Base-by-base conservation (phyloP, 2,329 filamentous ascomycete genomes). In the Bipolaris gigantea region DNA sequence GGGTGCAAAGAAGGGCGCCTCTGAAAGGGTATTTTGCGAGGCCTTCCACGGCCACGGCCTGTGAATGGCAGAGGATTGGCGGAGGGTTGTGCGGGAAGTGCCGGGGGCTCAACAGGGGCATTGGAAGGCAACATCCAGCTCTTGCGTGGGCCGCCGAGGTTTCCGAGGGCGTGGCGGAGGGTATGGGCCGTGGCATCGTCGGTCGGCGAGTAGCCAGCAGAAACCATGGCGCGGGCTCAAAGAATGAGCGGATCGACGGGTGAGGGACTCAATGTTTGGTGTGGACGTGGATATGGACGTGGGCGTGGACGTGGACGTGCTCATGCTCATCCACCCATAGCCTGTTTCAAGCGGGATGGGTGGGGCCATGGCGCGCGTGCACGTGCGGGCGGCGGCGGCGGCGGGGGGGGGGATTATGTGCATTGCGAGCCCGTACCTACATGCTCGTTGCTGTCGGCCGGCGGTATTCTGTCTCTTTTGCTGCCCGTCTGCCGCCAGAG, bases 91-190 rank as follows among this genome's bases (percentile, higher is more conserved):
- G 54, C 32, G 18, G 47, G 36, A 18, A 48, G 21, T 15, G 44
- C 13, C 21, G 27, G 51, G 16, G 18, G 45, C 11, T 27, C 23
- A 15, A 18, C 16, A n/a, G 48, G 43, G 23, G 25, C 36, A 30
- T 21, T 30, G 4, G 33, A 13, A 23, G 51, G 51, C 50, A 30
- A 13, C 70, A 73, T 73, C 71, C 71, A 74, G 36, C 64, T 60
- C 60, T 70, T 74, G 25, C 62, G 64, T 32, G 50, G 57, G 2
- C 65, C 68, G 13, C 70, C 70, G 19, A 72, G 56, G 25, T 62
- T 69, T 25, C 71, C 70, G 47, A 73, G 59, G 1, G 65, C 67
- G 47, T 57, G 50, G 50, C 65, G 61, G 48, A 73, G 65, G 1
- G 69, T 66, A 25, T 55, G 58, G 18, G 60, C 57, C 27, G 57